Evolutionary conservation across 148 eudicot species (phyloP), one percentile per base, ranked within the genome.

Genomic region (Chenopodium quinoa): DNA sequence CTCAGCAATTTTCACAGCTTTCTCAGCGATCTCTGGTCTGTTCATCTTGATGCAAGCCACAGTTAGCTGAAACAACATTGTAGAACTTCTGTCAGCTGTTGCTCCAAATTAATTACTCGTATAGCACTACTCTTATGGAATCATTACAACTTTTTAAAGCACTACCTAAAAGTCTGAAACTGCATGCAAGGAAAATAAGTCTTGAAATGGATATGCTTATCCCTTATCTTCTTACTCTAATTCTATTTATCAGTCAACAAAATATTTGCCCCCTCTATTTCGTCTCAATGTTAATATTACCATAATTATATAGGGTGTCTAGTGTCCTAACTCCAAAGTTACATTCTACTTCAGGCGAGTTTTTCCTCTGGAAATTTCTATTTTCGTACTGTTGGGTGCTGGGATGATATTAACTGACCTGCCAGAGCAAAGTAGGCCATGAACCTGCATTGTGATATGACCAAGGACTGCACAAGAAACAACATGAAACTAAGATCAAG

Each of bases 361-460:
- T 52, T 52, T 52, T 48, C 2, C 16, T 52, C 16, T 52, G 9
- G 48, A 52, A 0, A 11, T 48, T 0, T 11, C 12, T 48, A n/a
- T 54, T 10, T 54, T 54, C 14, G 2, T 14, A 54, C 1, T 11
- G 58, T 54, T 54, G 20, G 3, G 60, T 11, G 58, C 12, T 54
- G 20, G 3, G 60, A 16, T 4, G 4, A 4, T 54, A 77, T 34
- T 23, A 71, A 85, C 91, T 85, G 72, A 91, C 97, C 94, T 93
- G 97, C 97, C 97, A 93, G 73, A 93, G 94, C 88, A 93, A 87
- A 84, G 97, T 91, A 78, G 97, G 97, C 97, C 97, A 93, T 25
- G 97, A 91, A 72, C 97, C 94, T 69, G 88, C 94, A 86, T 91
- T 93, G 80, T 93, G 97, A 83, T 93, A 93, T 34, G 97, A 93